Evolutionary conservation across 805 yeast genomes (phyloP).

Genomic region (Sporopachydermia quercuum): DNA sequence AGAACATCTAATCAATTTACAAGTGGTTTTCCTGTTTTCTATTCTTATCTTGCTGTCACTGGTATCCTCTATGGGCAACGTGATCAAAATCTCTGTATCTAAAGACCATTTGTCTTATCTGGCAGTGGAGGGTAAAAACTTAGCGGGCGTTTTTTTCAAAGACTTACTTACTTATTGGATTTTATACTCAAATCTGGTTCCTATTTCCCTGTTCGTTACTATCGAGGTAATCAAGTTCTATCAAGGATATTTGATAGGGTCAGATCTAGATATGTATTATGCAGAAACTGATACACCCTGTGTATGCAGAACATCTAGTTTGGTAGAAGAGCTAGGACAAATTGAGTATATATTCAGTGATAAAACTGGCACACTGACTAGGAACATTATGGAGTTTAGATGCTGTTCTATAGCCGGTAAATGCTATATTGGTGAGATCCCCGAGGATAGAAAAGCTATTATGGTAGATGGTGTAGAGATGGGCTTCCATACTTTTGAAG

Average conservation of each 20-base stretch:
- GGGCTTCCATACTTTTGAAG: slow-evolving; percentile 63
- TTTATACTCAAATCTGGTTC: slow-evolving; percentile 90
- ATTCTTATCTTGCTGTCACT: slow-evolving; percentile 62
- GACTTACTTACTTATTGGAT: slow-evolving; percentile 93
- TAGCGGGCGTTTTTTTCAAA: slow-evolving; percentile 59
- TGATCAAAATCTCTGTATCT: slow-evolving; percentile 47
- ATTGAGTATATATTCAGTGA: slow-evolving; percentile 93
- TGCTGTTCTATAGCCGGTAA: slow-evolving; percentile 87
- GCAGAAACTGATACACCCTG: slow-evolving; percentile 86
- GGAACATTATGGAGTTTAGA: slow-evolving; percentile 94
- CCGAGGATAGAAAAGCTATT: slow-evolving; percentile 74
- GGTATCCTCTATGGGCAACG: slow-evolving; percentile 80
- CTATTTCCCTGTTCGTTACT: slow-evolving; percentile 90
- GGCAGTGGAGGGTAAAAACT: slow-evolving; percentile 50
- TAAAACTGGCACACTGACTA: slow-evolving; percentile 91
- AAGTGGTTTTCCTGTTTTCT: slow-evolving; percentile 75
- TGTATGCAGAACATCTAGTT: slow-evolving; percentile 84
- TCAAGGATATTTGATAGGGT: slow-evolving; percentile 86
- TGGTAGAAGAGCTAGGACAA: slow-evolving; percentile 96
- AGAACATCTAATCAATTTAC: slow-evolving; percentile 86
- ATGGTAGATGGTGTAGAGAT: slow-evolving; percentile 66
- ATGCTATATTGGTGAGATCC: slow-evolving; percentile 76
- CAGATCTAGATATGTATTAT: slow-evolving; percentile 87
- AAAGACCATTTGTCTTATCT: slow-evolving; percentile 45
- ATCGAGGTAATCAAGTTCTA: slow-evolving; percentile 91